Evolutionary conservation across 768 basidiomycete species (phyloP), one percentile per base, ranked within the genome.

Genomic region (Tephrocybe sp.): DNA sequence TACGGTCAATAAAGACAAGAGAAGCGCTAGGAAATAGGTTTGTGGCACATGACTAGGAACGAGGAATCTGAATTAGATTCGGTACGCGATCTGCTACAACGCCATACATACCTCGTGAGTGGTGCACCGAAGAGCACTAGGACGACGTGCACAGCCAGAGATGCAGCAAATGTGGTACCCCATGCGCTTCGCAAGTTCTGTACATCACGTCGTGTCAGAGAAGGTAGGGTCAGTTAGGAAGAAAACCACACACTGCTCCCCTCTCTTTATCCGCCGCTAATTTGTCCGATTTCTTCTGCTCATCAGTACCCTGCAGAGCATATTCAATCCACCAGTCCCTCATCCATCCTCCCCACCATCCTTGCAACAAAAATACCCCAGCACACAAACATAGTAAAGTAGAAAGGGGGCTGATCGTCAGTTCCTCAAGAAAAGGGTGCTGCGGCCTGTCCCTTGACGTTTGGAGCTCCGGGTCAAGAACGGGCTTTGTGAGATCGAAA

Each of bases 101-200:
- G n/a, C 30, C 54, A 47, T 47, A 54, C 37, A 42, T 27, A 86
- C 86, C 77, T 80, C 25, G 71, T 54, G 13, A 87, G 55, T 4
- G 90, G 87, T 9, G 92, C 90, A 0, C 93, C 92, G 54, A 96
- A 85, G 13, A 89, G 60, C 13, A 92, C 66, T 0, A 85, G 56
- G 1, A 82, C 43, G 37, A 63, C 57, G 53, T 85, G 74, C n/a
- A 81, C 64, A 9, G 69, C 57, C 9, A 79, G 30, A 2, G 87
- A 75, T 1, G 70, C 66, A 9, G 68, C 66, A 2, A 82, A 40
- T 0, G 90, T 88, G 34, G 81, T 71, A 15, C 73, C 40, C 58
- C 69, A 77, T 5, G 87, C 84, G 25, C 74, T 68, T 25, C 60
- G 65, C 27, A 83, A 62, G 38, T 67, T 76, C 89, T 89, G 49